Base-by-base conservation (phyloP, 192 early-diverging fungal species). In the Backusella sp. region DNA sequence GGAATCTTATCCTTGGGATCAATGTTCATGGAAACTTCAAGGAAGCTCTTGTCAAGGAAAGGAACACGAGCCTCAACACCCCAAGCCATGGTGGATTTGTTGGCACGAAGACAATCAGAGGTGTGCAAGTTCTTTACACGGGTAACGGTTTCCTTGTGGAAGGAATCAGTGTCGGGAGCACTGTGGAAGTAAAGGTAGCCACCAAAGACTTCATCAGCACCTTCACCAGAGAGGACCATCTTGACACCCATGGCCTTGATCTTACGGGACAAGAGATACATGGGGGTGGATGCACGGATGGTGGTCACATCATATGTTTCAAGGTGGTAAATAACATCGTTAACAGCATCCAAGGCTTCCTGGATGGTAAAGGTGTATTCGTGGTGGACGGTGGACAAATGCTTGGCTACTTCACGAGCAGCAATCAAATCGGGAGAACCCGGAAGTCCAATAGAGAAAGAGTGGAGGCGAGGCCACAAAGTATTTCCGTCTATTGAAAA, bases 231-330 rank as follows among this genome's bases (percentile, higher is more conserved):
- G 14, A 99, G 87, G 8, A 99, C 97, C 97, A 99, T 99, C 90
- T 99, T 99, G 82, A 99, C 97, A 56, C 97, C 96, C 80, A 95
- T 96, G 36, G 96, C 94, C 84, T 96, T 99, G 91, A 99, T 97
- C 87, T 96, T 97, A 76, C 97, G 92, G 70, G 94, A 96, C 56
- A 99, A 85, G 46, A 99, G 90, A 85, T 98, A 99, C 97, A 99
- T 99, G 72, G 97, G 97, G 15, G 97, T 99, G 23, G 94, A 96
- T 1, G 97, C 97, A 59, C 97, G 91, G 76, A 99, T 89, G 26
- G 97, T 99, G 26, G 97, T 99, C n/a, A 99, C 97, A 84, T 99
- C 97, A 85, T 99, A 99, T 1, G 97, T 99, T 86, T 99, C 97
- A 49, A 99, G 86, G 82, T 99, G 96, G 80, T 95, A 94, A 80